Percentiles rank a stretch among this genome's conserved stretches.
Evolutionary conservation across 2,329 filamentous ascomycete genomes (phyloP).

Genomic region (Alternaria sp.): DNA sequence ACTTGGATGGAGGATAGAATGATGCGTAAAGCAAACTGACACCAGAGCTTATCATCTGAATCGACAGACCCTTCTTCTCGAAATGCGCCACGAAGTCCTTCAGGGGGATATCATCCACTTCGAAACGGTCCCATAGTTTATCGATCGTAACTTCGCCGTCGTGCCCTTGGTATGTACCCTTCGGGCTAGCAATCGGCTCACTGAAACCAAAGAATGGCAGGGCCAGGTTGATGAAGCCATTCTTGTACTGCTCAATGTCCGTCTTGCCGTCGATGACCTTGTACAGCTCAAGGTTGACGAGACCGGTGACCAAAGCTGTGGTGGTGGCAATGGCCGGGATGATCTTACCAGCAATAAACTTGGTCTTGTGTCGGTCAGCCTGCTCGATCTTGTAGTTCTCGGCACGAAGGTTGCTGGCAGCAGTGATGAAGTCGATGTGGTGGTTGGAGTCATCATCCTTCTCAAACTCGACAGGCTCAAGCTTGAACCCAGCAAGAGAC

Average conservation of each 20-base stretch:
- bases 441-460: slow-evolving; percentile 98
- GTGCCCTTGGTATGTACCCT: slow-evolving; percentile 84
- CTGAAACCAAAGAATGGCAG: slow-evolving; percentile 98
- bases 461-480: slow-evolving; percentile 93
- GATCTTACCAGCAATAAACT: slow-evolving; percentile 99
- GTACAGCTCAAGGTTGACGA: slow-evolving; percentile 91
- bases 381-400: slow-evolving; percentile 97
- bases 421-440: slow-evolving; percentile 99
- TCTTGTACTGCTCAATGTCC: slow-evolving; percentile 99
- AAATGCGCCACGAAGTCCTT: slow-evolving; percentile 84
- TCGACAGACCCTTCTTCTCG: slow-evolving; percentile 75
- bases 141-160: slow-evolving; percentile 82
- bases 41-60: slow-evolving; percentile 96
- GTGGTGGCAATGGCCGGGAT: slow-evolving; percentile 98
- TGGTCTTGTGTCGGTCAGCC: slow-evolving; percentile 95
- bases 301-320: slow-evolving; percentile 90
- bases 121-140: slow-evolving; percentile 98
- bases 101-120: slow-evolving; percentile 84
- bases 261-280: slow-evolving; percentile 95
- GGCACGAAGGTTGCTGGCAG: slow-evolving; percentile 92
- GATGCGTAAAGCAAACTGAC: slow-evolving; percentile 92
- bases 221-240: slow-evolving; percentile 95
- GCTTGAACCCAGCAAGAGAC: slow-evolving; percentile 83
- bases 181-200: slow-evolving; percentile 92
- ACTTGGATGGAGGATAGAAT: slow-evolving; percentile 84